Conservation (phyloP, 163 green algal species). For the Volvox carteri region DNA sequence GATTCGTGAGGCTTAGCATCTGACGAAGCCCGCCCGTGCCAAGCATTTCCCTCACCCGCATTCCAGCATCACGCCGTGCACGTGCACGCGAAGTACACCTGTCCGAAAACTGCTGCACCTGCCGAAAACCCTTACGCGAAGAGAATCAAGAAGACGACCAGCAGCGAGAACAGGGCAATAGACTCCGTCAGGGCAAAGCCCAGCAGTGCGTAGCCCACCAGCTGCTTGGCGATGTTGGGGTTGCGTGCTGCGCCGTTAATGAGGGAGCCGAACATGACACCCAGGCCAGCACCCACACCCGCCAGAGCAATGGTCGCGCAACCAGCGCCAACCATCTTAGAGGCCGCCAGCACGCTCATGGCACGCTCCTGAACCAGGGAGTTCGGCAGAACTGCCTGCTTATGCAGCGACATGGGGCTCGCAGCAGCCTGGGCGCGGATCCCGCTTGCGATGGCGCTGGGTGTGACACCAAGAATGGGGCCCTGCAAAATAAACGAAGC, state of each 20-base stretch:
- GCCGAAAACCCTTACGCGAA: slow-evolving; percentile 58
- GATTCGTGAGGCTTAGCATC: background rate
- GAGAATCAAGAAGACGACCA: slow-evolving; percentile 74
- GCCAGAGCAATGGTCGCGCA: slow-evolving; percentile 72
- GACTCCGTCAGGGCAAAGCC: slow-evolving; percentile 73
- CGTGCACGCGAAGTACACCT: background rate
- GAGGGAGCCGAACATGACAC: slow-evolving; percentile 73
- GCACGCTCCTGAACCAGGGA: slow-evolving; percentile 47
- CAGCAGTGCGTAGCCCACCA: slow-evolving; percentile 73
- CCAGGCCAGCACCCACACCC: slow-evolving; percentile 70
- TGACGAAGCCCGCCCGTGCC: background rate
- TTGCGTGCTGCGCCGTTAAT: slow-evolving; percentile 73
- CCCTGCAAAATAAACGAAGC: slow-evolving; percentile 31
- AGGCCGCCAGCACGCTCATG: slow-evolving; percentile 71
- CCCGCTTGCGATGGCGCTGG: slow-evolving; percentile 55
- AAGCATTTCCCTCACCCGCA: background rate
- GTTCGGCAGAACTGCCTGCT: slow-evolving; percentile 36
- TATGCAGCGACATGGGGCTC: slow-evolving; percentile 49
- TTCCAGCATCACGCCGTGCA: background rate
- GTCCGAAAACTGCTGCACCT: background rate
- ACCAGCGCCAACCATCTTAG: slow-evolving; percentile 71
- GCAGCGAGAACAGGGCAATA: slow-evolving; percentile 73
- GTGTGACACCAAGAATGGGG: slow-evolving; percentile 56
- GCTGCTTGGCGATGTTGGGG: slow-evolving; percentile 77
- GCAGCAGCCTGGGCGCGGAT: slow-evolving; percentile 48